Conservation (phyloP, 805 yeast genomes). For the Cyberlindnera mrakii region DNA sequence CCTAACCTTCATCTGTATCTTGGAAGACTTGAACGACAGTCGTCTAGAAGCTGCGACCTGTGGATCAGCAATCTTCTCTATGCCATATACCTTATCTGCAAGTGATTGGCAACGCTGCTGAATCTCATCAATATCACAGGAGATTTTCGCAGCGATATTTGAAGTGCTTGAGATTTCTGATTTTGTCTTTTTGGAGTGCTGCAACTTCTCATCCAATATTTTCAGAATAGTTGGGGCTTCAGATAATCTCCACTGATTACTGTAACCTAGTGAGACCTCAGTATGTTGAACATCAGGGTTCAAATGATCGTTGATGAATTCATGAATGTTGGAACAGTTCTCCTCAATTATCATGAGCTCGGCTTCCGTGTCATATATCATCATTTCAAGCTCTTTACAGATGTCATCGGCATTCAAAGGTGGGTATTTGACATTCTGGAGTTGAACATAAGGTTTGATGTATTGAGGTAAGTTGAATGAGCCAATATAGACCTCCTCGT, state of each 20-base stretch:
- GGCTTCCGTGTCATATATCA: slow-evolving; percentile 25
- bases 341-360: slow-evolving; percentile 28
- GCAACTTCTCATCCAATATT: slow-evolving; percentile 2
- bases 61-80: slow-evolving; percentile 3
- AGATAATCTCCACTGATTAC: slow-evolving; percentile 33
- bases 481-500: slow-evolving; percentile 28
- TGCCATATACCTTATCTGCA: slow-evolving; percentile 4
- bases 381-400: slow-evolving; percentile 13
- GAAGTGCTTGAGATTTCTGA: neutral
- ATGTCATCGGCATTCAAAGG: slow-evolving; percentile 13
- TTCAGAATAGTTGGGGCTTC: slow-evolving; percentile 19
- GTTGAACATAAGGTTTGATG: slow-evolving; percentile 13
- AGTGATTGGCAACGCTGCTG: slow-evolving; percentile 5
- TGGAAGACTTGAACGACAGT: slow-evolving; percentile 14
- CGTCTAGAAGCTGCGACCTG: slow-evolving; percentile 10
- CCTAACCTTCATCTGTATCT: slow-evolving; percentile 16
- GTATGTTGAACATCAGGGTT: slow-evolving; percentile 23
- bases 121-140: neutral
- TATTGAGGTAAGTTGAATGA: slow-evolving; percentile 15
- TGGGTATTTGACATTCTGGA: slow-evolving; percentile 20
- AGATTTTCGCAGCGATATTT: neutral
- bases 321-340: slow-evolving; percentile 24
- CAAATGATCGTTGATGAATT: slow-evolving; percentile 29
- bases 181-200: neutral
- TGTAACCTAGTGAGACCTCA: slow-evolving; percentile 20